phyloP scores from a whole-genome alignment of 2,329 filamentous ascomycete genomes.

The Monosporascus ibericus region DNA sequence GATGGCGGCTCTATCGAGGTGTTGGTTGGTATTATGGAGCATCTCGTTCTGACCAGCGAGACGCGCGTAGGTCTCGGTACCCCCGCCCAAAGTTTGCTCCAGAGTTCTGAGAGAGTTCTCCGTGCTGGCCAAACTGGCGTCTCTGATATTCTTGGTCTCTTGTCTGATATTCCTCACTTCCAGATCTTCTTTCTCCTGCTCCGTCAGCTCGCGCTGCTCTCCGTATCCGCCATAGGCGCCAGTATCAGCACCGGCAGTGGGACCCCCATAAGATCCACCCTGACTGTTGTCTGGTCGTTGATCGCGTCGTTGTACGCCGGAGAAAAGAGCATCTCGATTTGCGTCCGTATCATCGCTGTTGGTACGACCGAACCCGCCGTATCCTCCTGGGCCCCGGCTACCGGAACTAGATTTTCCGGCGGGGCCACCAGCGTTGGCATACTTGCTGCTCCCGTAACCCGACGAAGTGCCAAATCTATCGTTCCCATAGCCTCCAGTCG shows the following conservation, averaged over 20 bases:
- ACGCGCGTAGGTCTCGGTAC: slow-evolving; percentile 63
- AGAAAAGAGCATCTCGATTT: slow-evolving; percentile 59
- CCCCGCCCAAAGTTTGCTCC: slow-evolving; percentile 63
- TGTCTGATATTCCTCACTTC: slow-evolving; percentile 68
- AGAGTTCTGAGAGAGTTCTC: slow-evolving; percentile 64
- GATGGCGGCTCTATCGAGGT: slow-evolving; percentile 72
- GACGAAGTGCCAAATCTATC: slow-evolving; percentile 25
- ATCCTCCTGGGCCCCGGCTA: slow-evolving; percentile 48
- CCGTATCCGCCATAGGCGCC: slow-evolving; percentile 49
- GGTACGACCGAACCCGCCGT: slow-evolving; percentile 51
- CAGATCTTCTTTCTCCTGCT: slow-evolving; percentile 68
- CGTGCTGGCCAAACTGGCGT: slow-evolving; percentile 61
- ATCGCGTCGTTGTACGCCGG: slow-evolving; percentile 21
- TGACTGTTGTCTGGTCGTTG: slow-evolving; percentile 12
- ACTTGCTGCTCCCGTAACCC: slow-evolving; percentile 51
- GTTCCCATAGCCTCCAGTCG: slow-evolving; percentile 21
- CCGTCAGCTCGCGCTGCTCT: slow-evolving; percentile 71
- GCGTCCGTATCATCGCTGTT: slow-evolving; percentile 40
- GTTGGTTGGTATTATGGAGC: slow-evolving; percentile 75
- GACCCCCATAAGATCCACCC: slow-evolving; percentile 7
- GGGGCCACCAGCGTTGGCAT: slow-evolving; percentile 33
- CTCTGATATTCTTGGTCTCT: slow-evolving; percentile 69
- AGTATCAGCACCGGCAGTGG: slow-evolving; percentile 10
- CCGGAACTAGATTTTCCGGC: slow-evolving; percentile 22
- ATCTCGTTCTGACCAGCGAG: slow-evolving; percentile 75